Conservation (phyloP, 192 early-diverging fungal species). For the Entomortierella beljakovae region DNA sequence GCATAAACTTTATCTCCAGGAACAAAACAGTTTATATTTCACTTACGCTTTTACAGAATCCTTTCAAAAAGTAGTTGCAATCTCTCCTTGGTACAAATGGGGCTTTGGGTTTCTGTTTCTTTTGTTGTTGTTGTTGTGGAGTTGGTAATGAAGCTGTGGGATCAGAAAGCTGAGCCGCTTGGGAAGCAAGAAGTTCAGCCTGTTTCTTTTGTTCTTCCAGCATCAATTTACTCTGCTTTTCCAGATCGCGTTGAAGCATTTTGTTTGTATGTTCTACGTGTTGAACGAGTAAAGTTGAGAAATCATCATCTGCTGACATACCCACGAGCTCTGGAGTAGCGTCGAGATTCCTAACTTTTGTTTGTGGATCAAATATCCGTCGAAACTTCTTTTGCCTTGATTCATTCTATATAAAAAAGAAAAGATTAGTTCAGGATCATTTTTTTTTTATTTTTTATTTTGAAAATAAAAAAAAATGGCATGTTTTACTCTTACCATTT, state of each 20-base stretch:
- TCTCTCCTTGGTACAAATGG: constrained; percentile 33
- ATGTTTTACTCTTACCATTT: background rate
- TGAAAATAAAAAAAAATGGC: background rate
- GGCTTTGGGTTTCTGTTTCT: background rate
- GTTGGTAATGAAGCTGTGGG: background rate
- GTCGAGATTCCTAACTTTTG: constrained; percentile 16
- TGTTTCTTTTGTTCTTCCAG: constrained; percentile 21
- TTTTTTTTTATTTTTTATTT: background rate
- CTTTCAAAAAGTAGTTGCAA: constrained; percentile 26
- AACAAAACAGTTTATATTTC: background rate
- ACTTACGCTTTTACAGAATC: constrained; percentile 21
- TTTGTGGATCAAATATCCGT: constrained; percentile 1
- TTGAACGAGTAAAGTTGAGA: constrained; percentile 26
- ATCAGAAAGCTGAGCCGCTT: background rate
- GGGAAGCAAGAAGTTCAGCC: constrained; percentile 6
- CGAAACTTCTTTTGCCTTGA: background rate
- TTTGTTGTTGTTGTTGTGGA: background rate
- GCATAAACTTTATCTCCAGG: background rate
- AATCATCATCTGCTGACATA: constrained; percentile 26
- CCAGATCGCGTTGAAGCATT: constrained; percentile 25
- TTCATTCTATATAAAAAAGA: background rate
- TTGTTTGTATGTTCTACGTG: constrained; percentile 42
- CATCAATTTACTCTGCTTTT: constrained; percentile 33
- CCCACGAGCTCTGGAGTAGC: constrained; percentile 39
- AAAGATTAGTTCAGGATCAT: background rate